phyloP scores from a whole-genome alignment of 2,329 filamentous ascomycete genomes.

The Phialophora verrucosa region DNA sequence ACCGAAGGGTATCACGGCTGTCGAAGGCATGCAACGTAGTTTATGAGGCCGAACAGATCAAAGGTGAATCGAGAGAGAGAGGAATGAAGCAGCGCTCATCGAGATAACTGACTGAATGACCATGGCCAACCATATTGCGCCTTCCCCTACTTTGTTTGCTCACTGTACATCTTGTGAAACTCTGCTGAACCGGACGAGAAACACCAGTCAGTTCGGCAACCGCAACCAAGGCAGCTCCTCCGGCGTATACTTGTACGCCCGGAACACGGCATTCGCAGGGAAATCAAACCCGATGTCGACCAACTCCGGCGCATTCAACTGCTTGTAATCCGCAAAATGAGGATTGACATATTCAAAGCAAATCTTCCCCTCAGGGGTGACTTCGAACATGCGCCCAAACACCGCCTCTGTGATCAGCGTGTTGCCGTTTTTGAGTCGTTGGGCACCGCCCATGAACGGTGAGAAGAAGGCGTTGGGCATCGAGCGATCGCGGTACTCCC shows the following conservation, averaged over 20 bases:
- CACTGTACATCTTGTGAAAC: background rate
- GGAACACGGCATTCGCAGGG: constrained; percentile 52
- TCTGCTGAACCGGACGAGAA: background rate
- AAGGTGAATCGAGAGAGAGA: background rate
- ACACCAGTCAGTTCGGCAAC: constrained; percentile 13
- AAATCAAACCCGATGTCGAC: constrained; percentile 41
- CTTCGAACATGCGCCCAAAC: constrained; percentile 54
- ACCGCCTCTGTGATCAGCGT: constrained; percentile 53
- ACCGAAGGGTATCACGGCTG: background rate
- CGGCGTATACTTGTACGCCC: constrained; percentile 52
- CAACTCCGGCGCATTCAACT: constrained; percentile 43
- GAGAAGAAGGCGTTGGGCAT: constrained; percentile 52
- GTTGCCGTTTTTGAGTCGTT: constrained; percentile 51
- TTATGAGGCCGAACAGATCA: background rate
- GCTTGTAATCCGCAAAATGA: constrained; percentile 49
- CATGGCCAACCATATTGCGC: background rate
- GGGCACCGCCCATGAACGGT: constrained; percentile 56
- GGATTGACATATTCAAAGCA: constrained; percentile 55
- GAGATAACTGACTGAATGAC: background rate
- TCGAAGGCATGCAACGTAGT: background rate
- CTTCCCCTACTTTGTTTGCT: background rate
- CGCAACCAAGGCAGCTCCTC: constrained; percentile 51
- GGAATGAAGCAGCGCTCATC: background rate
- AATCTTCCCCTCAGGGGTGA: constrained; percentile 49
- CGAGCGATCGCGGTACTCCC: constrained; percentile 52